Evolutionary conservation across 495 filamentous ascomycete species (phyloP).

Genomic region (Annulohypoxylon moriforme): DNA sequence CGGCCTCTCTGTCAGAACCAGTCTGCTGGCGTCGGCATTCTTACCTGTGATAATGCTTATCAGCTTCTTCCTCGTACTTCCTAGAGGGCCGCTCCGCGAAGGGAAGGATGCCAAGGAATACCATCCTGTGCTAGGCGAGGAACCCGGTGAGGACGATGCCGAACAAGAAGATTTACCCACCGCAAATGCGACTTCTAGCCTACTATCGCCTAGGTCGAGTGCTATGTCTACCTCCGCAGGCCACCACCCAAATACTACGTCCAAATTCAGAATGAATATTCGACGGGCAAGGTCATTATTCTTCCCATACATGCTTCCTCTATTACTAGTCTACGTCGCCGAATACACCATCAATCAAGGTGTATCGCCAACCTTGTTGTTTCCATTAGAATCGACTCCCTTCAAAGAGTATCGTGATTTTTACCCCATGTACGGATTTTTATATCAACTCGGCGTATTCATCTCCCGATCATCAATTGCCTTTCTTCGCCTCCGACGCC

Average conservation of each 20-base stretch:
- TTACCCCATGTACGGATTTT: constrained; percentile 87
- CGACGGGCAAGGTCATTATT: constrained; percentile 58
- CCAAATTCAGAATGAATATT: constrained; percentile 59
- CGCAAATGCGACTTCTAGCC: constrained; percentile 48
- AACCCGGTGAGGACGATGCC: constrained; percentile 54
- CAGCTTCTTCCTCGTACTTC: constrained; percentile 85
- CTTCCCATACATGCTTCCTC: constrained; percentile 80
- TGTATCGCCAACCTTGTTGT: constrained; percentile 88
- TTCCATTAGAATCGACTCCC: constrained; percentile 77
- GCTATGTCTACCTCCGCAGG: constrained; percentile 46
- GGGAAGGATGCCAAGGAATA: constrained; percentile 53
- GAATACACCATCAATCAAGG: constrained; percentile 98
- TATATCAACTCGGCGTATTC: constrained; percentile 96
- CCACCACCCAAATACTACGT: constrained; percentile 38
- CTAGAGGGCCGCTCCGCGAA: constrained; percentile 66
- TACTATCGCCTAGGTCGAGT: constrained; percentile 50
- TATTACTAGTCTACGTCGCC: constrained; percentile 91
- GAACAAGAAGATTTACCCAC: constrained; percentile 49
- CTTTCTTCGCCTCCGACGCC: constrained; percentile 80
- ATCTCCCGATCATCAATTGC: constrained; percentile 90
- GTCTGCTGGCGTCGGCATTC: constrained; percentile 78
- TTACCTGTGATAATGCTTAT: constrained; percentile 85
- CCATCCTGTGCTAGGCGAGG: constrained; percentile 55
- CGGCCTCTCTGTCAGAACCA: constrained; percentile 74
- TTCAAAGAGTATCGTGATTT: constrained; percentile 87